Conservation (phyloP, 1,284 basidiomycete genomes). For the Trametes pubescens region DNA sequence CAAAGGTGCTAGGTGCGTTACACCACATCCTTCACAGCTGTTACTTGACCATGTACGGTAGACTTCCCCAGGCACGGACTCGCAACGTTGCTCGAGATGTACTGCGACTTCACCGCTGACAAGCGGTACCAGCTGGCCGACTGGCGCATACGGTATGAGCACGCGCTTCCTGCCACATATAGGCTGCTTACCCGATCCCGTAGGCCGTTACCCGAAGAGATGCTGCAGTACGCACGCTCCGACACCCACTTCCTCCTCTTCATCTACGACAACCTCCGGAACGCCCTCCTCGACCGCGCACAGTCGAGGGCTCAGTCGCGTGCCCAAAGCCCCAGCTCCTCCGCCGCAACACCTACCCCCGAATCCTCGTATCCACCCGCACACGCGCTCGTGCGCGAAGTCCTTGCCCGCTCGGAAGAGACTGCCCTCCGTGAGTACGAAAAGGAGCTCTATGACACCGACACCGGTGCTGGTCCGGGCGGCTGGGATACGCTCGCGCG, state of each 20-base stretch:
- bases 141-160: slow-evolving; percentile 88
- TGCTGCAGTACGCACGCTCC: slow-evolving; percentile 92
- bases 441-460: slow-evolving; percentile 73
- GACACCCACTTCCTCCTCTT: slow-evolving; percentile 96
- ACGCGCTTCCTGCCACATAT: slow-evolving; percentile 1
- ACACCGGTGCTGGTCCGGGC: slow-evolving; percentile 66
- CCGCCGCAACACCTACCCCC: slow-evolving; percentile 40
- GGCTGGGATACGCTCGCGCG: slow-evolving; percentile 84
- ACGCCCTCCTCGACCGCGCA: slow-evolving; percentile 79
- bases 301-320: slow-evolving; percentile 49
- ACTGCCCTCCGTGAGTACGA: slow-evolving; percentile 78
- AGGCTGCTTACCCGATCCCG: not conserved
- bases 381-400: slow-evolving; percentile 57
- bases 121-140: slow-evolving; percentile 97
- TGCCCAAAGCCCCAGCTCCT: slow-evolving; percentile 42
- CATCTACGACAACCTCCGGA: slow-evolving; percentile 93
- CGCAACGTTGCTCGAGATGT: slow-evolving; percentile 87
- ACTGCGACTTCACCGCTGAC: slow-evolving; percentile 92
- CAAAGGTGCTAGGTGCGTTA: slow-evolving; percentile 75
- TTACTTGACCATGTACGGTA: slow-evolving; percentile 36
- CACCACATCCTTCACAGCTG: slow-evolving; percentile 7
- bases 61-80: slow-evolving; percentile 88
- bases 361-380: slow-evolving; percentile 34
- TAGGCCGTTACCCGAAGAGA: slow-evolving; percentile 87
- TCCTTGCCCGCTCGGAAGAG: slow-evolving; percentile 73